A percentile compares a stretch with the other conserved stretches of the same genome.
Conservation (phyloP, 352 stramenopile species). For the Pythium insidiosum region DNA sequence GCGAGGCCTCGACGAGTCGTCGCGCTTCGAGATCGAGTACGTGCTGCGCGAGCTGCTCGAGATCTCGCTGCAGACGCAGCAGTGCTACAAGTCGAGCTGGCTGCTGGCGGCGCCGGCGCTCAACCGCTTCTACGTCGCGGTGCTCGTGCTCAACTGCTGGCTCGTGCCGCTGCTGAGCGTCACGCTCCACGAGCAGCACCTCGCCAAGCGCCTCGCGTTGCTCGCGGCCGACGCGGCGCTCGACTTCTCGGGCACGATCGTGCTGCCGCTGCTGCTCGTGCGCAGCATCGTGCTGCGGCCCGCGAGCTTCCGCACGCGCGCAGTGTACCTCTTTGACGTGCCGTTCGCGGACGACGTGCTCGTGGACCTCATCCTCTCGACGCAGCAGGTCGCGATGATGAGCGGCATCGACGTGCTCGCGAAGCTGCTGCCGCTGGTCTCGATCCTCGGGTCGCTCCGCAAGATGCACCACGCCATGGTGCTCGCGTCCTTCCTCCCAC, state of each 20-base stretch:
- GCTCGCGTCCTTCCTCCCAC: too few relatives aligned
- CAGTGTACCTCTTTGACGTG: conserved; percentile 2
- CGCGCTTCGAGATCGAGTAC: conserved; percentile 2
- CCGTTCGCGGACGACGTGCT: conserved; percentile 4
- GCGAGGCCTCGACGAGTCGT: background rate
- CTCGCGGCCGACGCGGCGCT: conserved; percentile 3
- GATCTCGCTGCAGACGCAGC: conserved; percentile 7
- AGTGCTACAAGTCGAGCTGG: conserved; percentile 5
- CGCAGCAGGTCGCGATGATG: conserved; percentile 6
- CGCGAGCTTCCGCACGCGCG: background rate
- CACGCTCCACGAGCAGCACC: background rate
- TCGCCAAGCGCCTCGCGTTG: background rate
- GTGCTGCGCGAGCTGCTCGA: conserved; percentile 2
- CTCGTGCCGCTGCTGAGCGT: background rate
- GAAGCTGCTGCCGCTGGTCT: conserved; percentile 10
- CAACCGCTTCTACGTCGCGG: conserved; percentile 4
- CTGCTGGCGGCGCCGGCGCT: conserved; percentile 3
- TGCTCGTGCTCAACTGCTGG: conserved; percentile 10
- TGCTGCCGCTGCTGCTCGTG: conserved; percentile 2
- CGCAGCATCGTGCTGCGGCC: background rate
- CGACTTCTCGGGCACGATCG: background rate
- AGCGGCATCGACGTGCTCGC: conserved; percentile 1
- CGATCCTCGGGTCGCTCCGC: conserved; percentile 3
- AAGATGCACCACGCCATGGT: background rate
- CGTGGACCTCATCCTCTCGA: conserved; percentile 3